Evolutionary conservation across 768 basidiomycete genomes (phyloP).

Genomic region (Mrakia hoshinonis): DNA sequence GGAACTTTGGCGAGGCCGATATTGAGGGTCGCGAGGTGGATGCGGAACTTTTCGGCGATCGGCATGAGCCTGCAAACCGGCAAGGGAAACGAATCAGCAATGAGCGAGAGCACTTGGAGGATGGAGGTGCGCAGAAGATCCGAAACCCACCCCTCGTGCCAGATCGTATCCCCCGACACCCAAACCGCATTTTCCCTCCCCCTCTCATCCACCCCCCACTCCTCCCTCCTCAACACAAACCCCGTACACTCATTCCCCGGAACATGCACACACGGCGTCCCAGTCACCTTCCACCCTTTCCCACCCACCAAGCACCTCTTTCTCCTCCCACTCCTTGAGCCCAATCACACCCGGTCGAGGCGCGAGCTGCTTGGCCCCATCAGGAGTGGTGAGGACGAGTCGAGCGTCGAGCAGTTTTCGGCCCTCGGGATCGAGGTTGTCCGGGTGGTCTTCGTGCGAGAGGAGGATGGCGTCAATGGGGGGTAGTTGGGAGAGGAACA

Average conservation of each 20-base stretch:
- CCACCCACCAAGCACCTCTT: background rate
- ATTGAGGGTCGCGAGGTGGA: background rate
- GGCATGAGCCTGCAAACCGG: background rate
- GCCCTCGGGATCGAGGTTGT: background rate
- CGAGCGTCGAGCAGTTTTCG: background rate
- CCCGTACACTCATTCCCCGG: background rate
- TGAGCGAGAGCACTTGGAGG: background rate
- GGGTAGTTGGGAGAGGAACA: background rate
- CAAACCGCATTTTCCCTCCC: background rate
- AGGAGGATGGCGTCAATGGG: background rate
- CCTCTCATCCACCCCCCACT: background rate
- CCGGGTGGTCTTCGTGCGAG: constrained; percentile 1
- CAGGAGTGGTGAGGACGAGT: background rate
- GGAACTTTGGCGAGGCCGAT: background rate
- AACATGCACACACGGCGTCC: background rate
- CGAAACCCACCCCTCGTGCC: background rate
- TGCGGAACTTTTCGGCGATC: background rate
- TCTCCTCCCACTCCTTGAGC: background rate
- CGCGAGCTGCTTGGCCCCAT: background rate
- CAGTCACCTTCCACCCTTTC: background rate
- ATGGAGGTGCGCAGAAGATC: background rate
- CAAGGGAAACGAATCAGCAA: too few species aligned
- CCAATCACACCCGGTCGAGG: background rate
- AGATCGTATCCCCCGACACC: background rate
- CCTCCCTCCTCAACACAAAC: background rate